Conservation (phyloP, 1,139 yeast genomes). For the Yamadazyma mexicana region DNA sequence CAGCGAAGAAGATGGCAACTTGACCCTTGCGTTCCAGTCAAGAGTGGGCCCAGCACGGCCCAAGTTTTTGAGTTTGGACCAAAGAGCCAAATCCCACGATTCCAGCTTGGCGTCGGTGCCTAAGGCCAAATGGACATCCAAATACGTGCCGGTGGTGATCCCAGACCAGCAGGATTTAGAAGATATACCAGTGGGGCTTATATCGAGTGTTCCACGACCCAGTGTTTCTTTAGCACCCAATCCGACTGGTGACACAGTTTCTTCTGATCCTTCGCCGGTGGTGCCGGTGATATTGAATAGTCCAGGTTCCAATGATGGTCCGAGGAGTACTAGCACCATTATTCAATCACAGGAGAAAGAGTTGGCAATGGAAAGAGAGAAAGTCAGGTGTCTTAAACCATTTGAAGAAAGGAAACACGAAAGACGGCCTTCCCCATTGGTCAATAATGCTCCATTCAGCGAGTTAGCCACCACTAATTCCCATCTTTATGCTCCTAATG, state of each 20-base stretch:
- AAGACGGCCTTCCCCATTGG: slow-evolving; percentile 17
- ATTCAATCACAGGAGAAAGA: background rate
- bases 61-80: slow-evolving; percentile 32
- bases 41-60: slow-evolving; percentile 40
- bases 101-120: slow-evolving; percentile 31
- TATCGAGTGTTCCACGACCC: slow-evolving; percentile 24
- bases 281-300: background rate
- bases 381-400: too few relatives aligned
- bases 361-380: too few relatives aligned
- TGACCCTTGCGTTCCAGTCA: slow-evolving; percentile 54
- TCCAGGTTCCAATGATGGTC: background rate
- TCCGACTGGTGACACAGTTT: background rate
- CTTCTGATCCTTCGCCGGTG: slow-evolving; percentile 7
- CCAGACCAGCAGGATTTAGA: slow-evolving; percentile 37
- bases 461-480: slow-evolving; percentile 15
- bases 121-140: slow-evolving; percentile 9
- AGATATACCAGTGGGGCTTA: slow-evolving; percentile 44
- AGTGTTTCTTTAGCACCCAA: slow-evolving; percentile 20
- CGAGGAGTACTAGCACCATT: background rate
- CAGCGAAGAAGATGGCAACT: slow-evolving; percentile 47
- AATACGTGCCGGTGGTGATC: slow-evolving; percentile 10
- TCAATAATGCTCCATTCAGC: slow-evolving; percentile 15
- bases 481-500: slow-evolving; percentile 6
- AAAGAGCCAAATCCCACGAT: slow-evolving; percentile 47
- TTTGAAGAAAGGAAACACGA: background rate